Evolutionary conservation across 2,329 filamentous ascomycete species (phyloP), one percentile per base, ranked within the genome.

Genomic region (Trichoderma semiorbis): DNA sequence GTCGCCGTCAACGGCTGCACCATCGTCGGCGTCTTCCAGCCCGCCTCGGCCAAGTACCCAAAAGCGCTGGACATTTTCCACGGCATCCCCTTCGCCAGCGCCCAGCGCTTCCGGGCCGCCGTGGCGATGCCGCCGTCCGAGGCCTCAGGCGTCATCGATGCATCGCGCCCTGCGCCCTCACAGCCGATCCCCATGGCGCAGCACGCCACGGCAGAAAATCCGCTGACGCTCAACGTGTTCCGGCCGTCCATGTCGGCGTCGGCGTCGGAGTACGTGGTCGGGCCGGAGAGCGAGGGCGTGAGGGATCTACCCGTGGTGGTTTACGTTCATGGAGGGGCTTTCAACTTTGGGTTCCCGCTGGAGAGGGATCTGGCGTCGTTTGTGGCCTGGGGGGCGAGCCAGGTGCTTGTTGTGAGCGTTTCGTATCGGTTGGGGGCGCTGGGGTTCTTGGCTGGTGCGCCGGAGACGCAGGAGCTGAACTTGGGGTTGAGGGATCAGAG

Each of bases 381-480:
- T 80, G 86, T 91, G 16, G 84, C 86, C 6, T 91, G 87, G 82
- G 80, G 85, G 3, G 80, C 81, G 58, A 32, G 11, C 61, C 85
- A 86, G 11, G 80, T 92, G 66, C 82, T 92, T 55, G 87, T 83
- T 39, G 84, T 91, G 65, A 87, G 84, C 78, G 87, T 91, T 78
- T 88, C 87, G 79, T 89, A 92, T 79, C 85, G 91, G 11, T 84
- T 93, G 63, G 89, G 89, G 3, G 86, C 88, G 6, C 83, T 93
- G 76, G 93, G 93, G 0, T 94, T 95, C 80, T 79, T 93, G 32
- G 86, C 88, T 11, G 84, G 87, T 34, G 82, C 39, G 53, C 81
- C 84, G 28, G 84, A 84, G 53, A 85, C 85, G 66, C 90, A 88
- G 0, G 75, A 87, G 50, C 81, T 91, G 67, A 94, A 93, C 75